Evolutionary conservation across 352 stramenopile species (phyloP), one percentile per base, ranked within the genome.

Genomic region (Heterotrichella gracilis): DNA sequence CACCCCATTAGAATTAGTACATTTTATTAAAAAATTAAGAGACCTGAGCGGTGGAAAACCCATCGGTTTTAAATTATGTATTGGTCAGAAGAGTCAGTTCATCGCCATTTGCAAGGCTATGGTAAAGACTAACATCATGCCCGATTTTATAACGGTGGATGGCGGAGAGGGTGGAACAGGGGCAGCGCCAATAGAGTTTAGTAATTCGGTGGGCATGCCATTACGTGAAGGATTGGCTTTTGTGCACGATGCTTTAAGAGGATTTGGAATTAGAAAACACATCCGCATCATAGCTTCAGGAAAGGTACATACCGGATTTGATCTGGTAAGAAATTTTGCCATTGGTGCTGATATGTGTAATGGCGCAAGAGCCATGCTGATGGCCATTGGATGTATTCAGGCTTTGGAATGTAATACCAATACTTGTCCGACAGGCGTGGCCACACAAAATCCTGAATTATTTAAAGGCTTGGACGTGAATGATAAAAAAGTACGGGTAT

Each of bases 301-400:
- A 19, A 53, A 53, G 19, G 19, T 53, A 53, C 13, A 13, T 53
- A 53, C 39, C 19, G 39, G 13, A 17, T 53, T 53, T 53, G 39
- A 53, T 53, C 13, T 71, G 20, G 66, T 71, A 20, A 70, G 41
- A 70, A 3, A 21, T 22, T 20, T 71, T 70, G 3, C 3, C 41
- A 17, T 71, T 4, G 69, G 69, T n/a, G 69, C 66, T n/a, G 69
- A 71, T 71, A 25, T 21, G 17, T 17, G 17, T 9, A 21, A 71
- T 71, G 25, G 20, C 17, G 69, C 69, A 42, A 70, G 69, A 71
- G 3, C 39, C 20, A 63, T 71, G 13, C 25, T 71, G 3, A 21
- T 71, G 19, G 20, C 39, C 19, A 17, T 71, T n/a, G 69, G 69
- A n/a, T 71, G 69, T 71, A 71, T 71, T 70, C 69, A 72, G 69